Base-by-base conservation (phyloP, 371 early-diverging fungal genomes). In the Parasitella parasitica region DNA sequence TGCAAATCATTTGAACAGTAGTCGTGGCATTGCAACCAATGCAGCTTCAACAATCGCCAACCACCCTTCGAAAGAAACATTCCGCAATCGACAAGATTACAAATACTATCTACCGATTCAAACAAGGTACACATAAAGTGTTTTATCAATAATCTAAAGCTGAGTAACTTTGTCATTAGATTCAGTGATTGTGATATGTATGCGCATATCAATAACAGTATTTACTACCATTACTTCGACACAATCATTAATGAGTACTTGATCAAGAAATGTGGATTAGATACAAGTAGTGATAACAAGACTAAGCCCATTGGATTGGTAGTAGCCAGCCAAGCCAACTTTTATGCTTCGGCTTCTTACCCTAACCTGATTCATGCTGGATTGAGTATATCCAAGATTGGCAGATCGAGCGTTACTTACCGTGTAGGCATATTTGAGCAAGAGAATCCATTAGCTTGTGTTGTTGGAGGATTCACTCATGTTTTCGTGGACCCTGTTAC, bases 141-240 rank as follows among this genome's bases (percentile, higher is more conserved):
- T 54, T 27, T 54, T n/a, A n/a, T n/a, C n/a, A n/a, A n/a, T n/a
- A n/a, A n/a, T n/a, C n/a, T n/a, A n/a, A n/a, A n/a, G n/a, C n/a
- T n/a, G n/a, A n/a, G n/a, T n/a, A n/a, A n/a, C n/a, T n/a, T n/a
- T n/a, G n/a, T n/a, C n/a, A n/a, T n/a, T 51, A 72, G 86, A 51
- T 85, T 85, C 83, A 71, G 77, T 28, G 87, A 87, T 56, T 83
- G 84, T 48, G 87, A 87, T 52, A 77, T 81, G 36, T 88, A 88
- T 57, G 85, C 84, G 13, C 88, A 88, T 69, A 69, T 88, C 46
- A 88, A 88, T 67, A 88, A 88, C 56, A 77, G 83, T 0, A 69
- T 84, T 22, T 86, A 82, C 57, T 84, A 88, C 55, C 69, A 73
- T 43, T 84, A 82, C 52, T 83, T 88, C 54, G 88, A 88, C 57